A percentile compares a stretch with the other conserved stretches of the same genome.
Conservation (phyloP, 768 basidiomycete species). For the Tylopilus vinaceipallidus region DNA sequence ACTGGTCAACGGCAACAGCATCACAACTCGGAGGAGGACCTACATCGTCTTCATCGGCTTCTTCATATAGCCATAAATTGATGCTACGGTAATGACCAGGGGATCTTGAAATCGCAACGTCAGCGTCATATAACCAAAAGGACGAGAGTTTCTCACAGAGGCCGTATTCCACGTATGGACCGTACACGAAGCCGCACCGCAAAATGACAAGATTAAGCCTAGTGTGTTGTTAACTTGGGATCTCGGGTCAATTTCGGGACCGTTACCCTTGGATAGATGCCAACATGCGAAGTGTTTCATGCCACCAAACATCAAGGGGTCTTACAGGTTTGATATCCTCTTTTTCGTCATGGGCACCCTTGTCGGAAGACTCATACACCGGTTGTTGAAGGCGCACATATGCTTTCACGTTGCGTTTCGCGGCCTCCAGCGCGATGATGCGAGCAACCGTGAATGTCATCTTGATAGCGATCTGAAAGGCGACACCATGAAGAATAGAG, state of each 20-base stretch:
- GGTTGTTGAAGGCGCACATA: conserved; percentile 77
- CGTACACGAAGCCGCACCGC: conserved; percentile 73
- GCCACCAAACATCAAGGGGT: conserved; percentile 82
- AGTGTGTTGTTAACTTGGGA: conserved; percentile 9
- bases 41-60: conserved; percentile 86
- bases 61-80: conserved; percentile 79
- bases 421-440: conserved; percentile 72
- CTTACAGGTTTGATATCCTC: conserved; percentile 71
- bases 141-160: conserved; percentile 44
- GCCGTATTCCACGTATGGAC: conserved; percentile 75
- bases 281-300: conserved; percentile 74
- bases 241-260: neutral
- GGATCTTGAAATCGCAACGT: conserved; percentile 47
- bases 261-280: conserved; percentile 69
- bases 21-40: conserved; percentile 23
- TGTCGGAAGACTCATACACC: conserved; percentile 73
- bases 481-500: conserved; percentile 5
- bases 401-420: conserved; percentile 73
- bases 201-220: conserved; percentile 82
- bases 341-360: conserved; percentile 65
- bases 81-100: conserved; percentile 68
- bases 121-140: conserved; percentile 10
- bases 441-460: conserved; percentile 69
- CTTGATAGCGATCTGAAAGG: conserved; percentile 68
- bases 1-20: conserved; percentile 7